Base-by-base conservation (phyloP, 345 rosid species). In the Lepidium aucheri region DNA sequence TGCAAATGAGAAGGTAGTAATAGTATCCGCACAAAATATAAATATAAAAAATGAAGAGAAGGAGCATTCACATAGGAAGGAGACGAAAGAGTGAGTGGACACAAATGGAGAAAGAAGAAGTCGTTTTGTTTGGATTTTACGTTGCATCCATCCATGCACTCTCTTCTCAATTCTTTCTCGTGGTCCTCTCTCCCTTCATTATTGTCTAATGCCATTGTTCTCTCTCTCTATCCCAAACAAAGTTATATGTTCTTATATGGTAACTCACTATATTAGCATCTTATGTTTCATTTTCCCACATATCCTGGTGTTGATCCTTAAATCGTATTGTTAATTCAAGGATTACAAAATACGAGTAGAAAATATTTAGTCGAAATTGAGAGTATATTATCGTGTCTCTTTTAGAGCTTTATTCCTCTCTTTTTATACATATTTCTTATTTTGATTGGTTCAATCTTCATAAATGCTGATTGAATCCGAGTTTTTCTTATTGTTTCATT, bases 111-210 rank as follows among this genome's bases (percentile, higher is more conserved):
- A 52, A 73, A 51, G 50, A 42, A 35, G 61, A 66, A 56, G 76
- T 66, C 72, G 34, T 44, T 36, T 51, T 68, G 56, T 73, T 24
- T 73, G 77, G 76, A 73, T 73, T 65, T 59, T 65, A 73, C 76
- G 76, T 73, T 50, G 62, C 76, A 9, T 73, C 72, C 76, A 9
- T 73, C 72, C 76, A 65, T 73, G 76, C 72, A 73, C 53, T 65
- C 24, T 33, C 65, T 33, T 46, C 69, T 71, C 38, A 24, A 2
- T 18, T 47, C 68, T 54, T 63, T 63, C 76, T 26, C 47, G 76
- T 73, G 76, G 76, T 65, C 72, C 76, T 72, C 59, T 63, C 50
- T 41, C 67, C 57, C 38, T 24, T 30, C 66, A 17, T 63, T 63
- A 28, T 72, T 69, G 60, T 52, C 61, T 52, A 20, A 45, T 56